A percentile compares a stretch with the other conserved stretches of the same genome.
Evolutionary conservation across 1,284 basidiomycete genomes (phyloP).

Genomic region (Cerrena zonata): DNA sequence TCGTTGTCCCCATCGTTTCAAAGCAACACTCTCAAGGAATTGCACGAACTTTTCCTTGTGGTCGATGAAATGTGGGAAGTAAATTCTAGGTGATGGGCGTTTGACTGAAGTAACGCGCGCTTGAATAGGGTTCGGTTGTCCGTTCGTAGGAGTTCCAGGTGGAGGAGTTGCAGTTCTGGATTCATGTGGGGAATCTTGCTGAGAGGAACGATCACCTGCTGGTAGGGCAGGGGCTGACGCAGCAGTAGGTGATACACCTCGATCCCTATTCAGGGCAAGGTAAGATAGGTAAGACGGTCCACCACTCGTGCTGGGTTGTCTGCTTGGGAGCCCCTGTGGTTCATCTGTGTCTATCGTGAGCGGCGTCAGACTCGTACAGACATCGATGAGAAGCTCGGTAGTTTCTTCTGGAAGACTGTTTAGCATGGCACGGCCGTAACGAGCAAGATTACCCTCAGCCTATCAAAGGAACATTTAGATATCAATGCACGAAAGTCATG

Average conservation of each 20-base stretch:
- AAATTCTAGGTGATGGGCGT: constrained; percentile 77
- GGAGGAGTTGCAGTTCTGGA: constrained; percentile 28
- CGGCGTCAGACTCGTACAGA: constrained; percentile 74
- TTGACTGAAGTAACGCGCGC: constrained; percentile 32
- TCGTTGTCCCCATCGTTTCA: constrained; percentile 75
- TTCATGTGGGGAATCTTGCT: constrained; percentile 33
- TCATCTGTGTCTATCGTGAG: constrained; percentile 40
- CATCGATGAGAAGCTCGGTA: constrained; percentile 84
- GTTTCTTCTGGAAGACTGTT: constrained; percentile 80
- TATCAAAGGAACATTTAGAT: constrained; percentile 23
- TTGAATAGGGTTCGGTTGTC: constrained; percentile 26
- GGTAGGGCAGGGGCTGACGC: constrained; percentile 42
- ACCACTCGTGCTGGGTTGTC: constrained; percentile 25
- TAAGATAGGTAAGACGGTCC: constrained; percentile 72
- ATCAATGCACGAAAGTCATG: background rate
- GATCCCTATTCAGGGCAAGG: constrained; percentile 63
- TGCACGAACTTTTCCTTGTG: constrained; percentile 78
- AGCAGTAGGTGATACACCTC: constrained; percentile 24
- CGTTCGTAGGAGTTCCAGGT: constrained; percentile 21
- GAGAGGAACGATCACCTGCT: constrained; percentile 37
- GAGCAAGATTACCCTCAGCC: constrained; percentile 78
- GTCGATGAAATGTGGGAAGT: constrained; percentile 93
- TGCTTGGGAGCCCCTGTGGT: constrained; percentile 28
- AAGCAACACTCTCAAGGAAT: constrained; percentile 86
- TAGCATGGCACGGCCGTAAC: constrained; percentile 82